Base-by-base conservation (phyloP, 73 alveolate genomes). In the Paraurostyla sp. region DNA sequence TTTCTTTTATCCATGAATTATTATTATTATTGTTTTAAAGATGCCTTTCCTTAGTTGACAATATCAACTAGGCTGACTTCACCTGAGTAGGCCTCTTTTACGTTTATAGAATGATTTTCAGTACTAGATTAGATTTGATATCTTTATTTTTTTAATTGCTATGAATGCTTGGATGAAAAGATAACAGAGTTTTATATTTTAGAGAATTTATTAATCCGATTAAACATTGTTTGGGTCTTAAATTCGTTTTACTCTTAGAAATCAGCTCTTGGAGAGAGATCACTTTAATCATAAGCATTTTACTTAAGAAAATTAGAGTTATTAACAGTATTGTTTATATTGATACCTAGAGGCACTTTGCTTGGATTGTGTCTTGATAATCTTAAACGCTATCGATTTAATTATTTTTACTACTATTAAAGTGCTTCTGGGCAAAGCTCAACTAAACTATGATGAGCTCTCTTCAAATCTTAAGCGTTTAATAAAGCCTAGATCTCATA, bases 21-120 rank as follows among this genome's bases (percentile, higher is more conserved):
- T n/a, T n/a, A n/a, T n/a, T n/a, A n/a, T n/a, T n/a, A n/a, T n/a
- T n/a, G n/a, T n/a, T n/a, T n/a, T n/a, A n/a, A n/a, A n/a, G n/a
- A n/a, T n/a, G n/a, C n/a, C 25, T 33, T 60, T 27, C 78, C 78
- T 60, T 60, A 60, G 32, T 60, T 60, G 7, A 60, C 78, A 27
- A 60, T 60, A 3, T 60, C 78, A 60, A 29, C 49, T 9, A 60
- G 25, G 23, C 50, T 16, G 35, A 60, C 4, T 9, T 60, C n/a
- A n/a, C n/a, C n/a, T n/a, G n/a, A n/a, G n/a, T n/a, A n/a, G n/a
- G n/a, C n/a, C n/a, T n/a, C n/a, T n/a, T n/a, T n/a, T n/a, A n/a
- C n/a, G n/a, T n/a, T n/a, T n/a, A n/a, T n/a, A n/a, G n/a, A n/a
- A n/a, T n/a, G n/a, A n/a, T n/a, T n/a, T n/a, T n/a, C n/a, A n/a